phyloP scores from a whole-genome alignment of 495 filamentous ascomycete species.

The Neurospora sp. region DNA sequence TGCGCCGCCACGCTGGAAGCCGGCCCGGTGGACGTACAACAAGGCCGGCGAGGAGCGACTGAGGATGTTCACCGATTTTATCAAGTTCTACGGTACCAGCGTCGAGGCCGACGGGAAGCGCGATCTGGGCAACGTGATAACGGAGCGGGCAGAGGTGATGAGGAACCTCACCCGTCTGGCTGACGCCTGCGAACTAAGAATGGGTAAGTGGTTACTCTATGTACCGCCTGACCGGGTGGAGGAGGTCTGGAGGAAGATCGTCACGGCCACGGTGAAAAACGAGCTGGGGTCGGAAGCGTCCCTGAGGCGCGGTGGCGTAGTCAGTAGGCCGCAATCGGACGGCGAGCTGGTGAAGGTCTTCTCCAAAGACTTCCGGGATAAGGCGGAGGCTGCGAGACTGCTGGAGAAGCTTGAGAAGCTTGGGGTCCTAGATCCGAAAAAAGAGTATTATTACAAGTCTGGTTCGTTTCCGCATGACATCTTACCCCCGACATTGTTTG shows the following conservation, averaged over 20 bases:
- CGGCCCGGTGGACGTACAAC: slow-evolving; percentile 16
- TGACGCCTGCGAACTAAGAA: slow-evolving; percentile 11
- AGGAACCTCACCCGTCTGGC: slow-evolving; percentile 48
- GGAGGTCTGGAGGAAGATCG: slow-evolving; percentile 51
- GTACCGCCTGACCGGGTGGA: slow-evolving; percentile 46
- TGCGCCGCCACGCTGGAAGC: slow-evolving; percentile 13
- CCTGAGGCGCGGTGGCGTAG: slow-evolving; percentile 40
- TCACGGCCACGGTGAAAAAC: slow-evolving; percentile 49
- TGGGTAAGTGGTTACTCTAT: slow-evolving; percentile 70
- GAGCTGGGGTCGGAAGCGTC: slow-evolving; percentile 61
- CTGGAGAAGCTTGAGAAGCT: slow-evolving; percentile 47
- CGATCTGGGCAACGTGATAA: slow-evolving; percentile 34
- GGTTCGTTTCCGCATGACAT: slow-evolving; percentile 26
- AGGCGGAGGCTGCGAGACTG: slow-evolving; percentile 57
- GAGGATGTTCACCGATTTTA: slow-evolving; percentile 23
- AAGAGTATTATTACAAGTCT: slow-evolving; percentile 66
- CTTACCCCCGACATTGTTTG: neutral
- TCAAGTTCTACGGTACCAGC: slow-evolving; percentile 2
- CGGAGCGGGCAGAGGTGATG: slow-evolving; percentile 40
- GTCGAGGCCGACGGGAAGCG: neutral
- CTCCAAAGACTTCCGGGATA: slow-evolving; percentile 61
- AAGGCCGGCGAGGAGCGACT: slow-evolving; percentile 27
- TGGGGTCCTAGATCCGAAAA: slow-evolving; percentile 41
- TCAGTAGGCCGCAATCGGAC: slow-evolving; percentile 26
- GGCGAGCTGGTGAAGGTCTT: slow-evolving; percentile 59